Percentiles rank a stretch among this genome's conserved stretches.
These are phyloP conservation scores for Verticillium tricorpus DNA, from an alignment of 2,329 filamentous ascomycete species.

Conservation along the genomic window DNA sequence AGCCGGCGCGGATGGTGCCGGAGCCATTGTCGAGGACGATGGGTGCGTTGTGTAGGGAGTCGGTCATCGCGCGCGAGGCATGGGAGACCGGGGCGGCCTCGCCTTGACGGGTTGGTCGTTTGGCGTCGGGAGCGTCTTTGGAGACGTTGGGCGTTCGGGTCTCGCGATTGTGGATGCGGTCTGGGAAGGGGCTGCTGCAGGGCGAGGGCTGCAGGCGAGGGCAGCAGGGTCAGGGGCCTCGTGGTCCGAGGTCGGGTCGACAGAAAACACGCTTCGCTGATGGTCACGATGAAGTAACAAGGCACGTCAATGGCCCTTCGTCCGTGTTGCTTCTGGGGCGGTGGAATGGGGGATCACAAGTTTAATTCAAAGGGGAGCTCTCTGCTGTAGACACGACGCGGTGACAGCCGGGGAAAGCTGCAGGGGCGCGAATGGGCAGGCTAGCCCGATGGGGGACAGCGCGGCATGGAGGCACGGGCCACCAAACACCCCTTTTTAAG, in stretches of 20 bases:
- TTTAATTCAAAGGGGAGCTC: conserved; percentile 10
- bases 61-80: conserved; percentile 39
- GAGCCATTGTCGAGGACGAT: conserved; percentile 99
- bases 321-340: background rate
- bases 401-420: conserved; percentile 12
- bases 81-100: conserved; percentile 4
- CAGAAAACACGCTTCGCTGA: background rate
- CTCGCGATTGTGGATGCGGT: background rate
- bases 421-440: conserved; percentile 13
- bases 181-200: no score
- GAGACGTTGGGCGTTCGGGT: background rate
- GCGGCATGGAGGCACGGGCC: background rate
- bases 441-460: background rate
- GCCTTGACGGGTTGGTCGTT: background rate
- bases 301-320: conserved; percentile 3
- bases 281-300: background rate
- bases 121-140: background rate
- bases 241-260: background rate
- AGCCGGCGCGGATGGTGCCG: conserved; percentile 93
- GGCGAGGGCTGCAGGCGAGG: no score
- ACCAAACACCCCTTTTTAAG: background rate
- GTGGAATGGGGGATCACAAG: background rate
- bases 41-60: conserved; percentile 85
- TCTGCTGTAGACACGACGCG: conserved; percentile 12
- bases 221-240: background rate